phyloP scores from a whole-genome alignment of 1,139 yeast species.

The Suhomyces coccinellae region DNA sequence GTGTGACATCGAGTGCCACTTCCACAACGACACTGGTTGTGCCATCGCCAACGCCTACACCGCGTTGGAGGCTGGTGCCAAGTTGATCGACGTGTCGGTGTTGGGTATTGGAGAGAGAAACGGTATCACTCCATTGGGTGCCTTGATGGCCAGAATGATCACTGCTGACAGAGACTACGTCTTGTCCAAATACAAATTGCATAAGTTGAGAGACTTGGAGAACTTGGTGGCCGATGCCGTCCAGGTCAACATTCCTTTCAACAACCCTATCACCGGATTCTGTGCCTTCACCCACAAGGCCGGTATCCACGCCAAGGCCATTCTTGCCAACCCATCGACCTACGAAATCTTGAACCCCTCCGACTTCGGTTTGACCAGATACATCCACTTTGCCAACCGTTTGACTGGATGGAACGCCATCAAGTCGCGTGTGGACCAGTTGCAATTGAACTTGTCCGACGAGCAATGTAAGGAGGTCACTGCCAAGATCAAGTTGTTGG shows the following conservation, averaged over 20 bases:
- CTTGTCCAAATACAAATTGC: conserved; percentile 54
- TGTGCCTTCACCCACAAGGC: conserved; percentile 66
- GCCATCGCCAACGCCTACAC: conserved; percentile 64
- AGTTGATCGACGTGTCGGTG: conserved; percentile 56
- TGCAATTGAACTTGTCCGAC: conserved; percentile 50
- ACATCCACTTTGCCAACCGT: conserved; percentile 59
- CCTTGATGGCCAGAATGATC: conserved; percentile 64
- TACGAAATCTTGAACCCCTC: conserved; percentile 58
- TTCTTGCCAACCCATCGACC: conserved; percentile 59
- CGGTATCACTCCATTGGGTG: conserved; percentile 61
- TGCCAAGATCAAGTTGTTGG: conserved; percentile 53
- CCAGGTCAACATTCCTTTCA: conserved; percentile 58
- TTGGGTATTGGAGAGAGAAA: conserved; percentile 63
- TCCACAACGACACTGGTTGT: conserved; percentile 64
- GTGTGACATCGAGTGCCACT: conserved; percentile 61
- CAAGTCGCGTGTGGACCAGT: conserved; percentile 49
- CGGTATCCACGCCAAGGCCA: conserved; percentile 62
- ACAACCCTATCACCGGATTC: conserved; percentile 62
- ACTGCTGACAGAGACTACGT: conserved; percentile 61
- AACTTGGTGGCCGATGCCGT: conserved; percentile 60
- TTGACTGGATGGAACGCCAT: conserved; percentile 59
- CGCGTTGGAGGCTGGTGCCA: conserved; percentile 63
- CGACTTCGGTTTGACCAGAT: conserved; percentile 58
- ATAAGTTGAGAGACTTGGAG: conserved; percentile 56
- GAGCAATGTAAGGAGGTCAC: conserved; percentile 60